Evolutionary conservation across 352 stramenopile genomes (phyloP), one percentile per base, ranked within the genome.

Genomic region (Globisporangium spinosum): DNA sequence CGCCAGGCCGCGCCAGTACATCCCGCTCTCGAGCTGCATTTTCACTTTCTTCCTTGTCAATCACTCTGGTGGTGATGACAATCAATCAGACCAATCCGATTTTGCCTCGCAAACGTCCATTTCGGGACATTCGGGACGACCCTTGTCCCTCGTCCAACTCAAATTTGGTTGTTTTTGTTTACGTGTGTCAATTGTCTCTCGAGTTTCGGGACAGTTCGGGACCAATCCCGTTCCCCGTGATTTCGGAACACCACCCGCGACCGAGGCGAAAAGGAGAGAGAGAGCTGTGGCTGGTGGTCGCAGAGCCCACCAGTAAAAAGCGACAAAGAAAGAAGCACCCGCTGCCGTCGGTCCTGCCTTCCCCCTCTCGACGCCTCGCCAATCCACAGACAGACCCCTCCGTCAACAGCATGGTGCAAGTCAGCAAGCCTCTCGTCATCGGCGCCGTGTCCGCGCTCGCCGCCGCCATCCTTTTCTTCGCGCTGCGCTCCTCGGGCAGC

Each of bases 381-480:
- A 17, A 23, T 20, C 29, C 32, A 57, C 27, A 47, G 20, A 67
- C 32, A 54, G 10, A 27, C 35, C 55, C 53, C 29, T 32, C 20
- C 6, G 27, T 25, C 56, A 15, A 17, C 35, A 69, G 55, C 53
- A 95, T 93, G 85, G 81, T 89, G 73, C 81, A 89, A 62, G 82
- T 92, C 72, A 85, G 78, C 73, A 95, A 94, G 76, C 85, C 85
- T 53, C 70, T 94, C 61, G 79, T 95, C 69, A 82, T 95, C 62
- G 81, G 80, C 70, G 82, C 79, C 49, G 77, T 90, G 66, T 89
- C 84, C 32, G 82, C 78, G 34, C 65, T 90, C 20, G 84, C 83
- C 47, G 79, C 74, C 53, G 81, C 77, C 15, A 69, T 89, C 38
- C 70, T 91, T 13, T 60, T 87, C 68, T 85, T 90, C 65, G 77